phyloP scores from a whole-genome alignment of 2,329 filamentous ascomycete genomes.

The Aspergillus sp. region DNA sequence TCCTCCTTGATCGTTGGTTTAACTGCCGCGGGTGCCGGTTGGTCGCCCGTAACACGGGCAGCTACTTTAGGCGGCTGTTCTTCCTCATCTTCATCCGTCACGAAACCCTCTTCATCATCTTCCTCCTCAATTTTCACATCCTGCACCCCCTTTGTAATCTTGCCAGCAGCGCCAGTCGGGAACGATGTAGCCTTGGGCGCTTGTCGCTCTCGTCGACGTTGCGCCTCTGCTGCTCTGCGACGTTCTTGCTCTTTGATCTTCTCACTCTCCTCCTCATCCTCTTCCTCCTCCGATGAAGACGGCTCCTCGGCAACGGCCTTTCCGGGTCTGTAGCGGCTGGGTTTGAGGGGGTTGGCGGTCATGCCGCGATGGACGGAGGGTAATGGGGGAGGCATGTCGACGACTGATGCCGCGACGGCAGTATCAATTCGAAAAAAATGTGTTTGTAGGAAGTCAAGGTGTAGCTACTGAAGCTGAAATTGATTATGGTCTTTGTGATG shows the following conservation, averaged over 20 bases:
- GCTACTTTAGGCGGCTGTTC: slow-evolving; percentile 14
- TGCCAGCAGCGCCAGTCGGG: slow-evolving; percentile 25
- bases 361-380: slow-evolving; percentile 57
- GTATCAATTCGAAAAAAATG: too few relatives aligned
- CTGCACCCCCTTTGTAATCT: slow-evolving; percentile 26
- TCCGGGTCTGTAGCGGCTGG: slow-evolving; percentile 78
- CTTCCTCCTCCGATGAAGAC: slow-evolving; percentile 47
- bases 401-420: too few relatives aligned
- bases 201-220: slow-evolving; percentile 39
- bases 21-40: slow-evolving; percentile 8
- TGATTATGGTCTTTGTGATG: too few relatives aligned
- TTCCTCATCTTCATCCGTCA: slow-evolving; percentile 51
- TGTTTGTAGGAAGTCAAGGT: too few relatives aligned
- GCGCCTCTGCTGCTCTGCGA: slow-evolving; percentile 28
- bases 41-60: slow-evolving; percentile 9
- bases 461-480: too few relatives aligned
- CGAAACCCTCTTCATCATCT: slow-evolving; percentile 55
- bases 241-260: slow-evolving; percentile 52
- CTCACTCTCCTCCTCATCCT: slow-evolving; percentile 51
- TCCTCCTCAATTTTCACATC: slow-evolving; percentile 34
- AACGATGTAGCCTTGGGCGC: slow-evolving; percentile 39
- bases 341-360: slow-evolving; percentile 83
- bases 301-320: slow-evolving; percentile 57
- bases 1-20: slow-evolving; percentile 2
- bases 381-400: slow-evolving; percentile 39